phyloP scores from a whole-genome alignment of 495 filamentous ascomycete species.

The Stereocaulon alpinum region DNA sequence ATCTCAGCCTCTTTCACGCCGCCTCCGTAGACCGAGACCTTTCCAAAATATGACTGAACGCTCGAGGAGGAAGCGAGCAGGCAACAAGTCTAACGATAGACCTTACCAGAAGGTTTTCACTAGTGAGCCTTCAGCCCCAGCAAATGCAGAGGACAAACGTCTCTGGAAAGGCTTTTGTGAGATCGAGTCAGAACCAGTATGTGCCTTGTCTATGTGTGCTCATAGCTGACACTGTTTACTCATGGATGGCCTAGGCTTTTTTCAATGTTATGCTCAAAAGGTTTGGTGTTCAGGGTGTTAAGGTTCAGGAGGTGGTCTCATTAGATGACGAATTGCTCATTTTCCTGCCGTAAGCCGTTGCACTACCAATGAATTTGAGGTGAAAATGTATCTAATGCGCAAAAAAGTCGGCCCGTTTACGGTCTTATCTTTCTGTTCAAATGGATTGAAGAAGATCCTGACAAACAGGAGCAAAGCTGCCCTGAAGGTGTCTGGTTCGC shows the following conservation, averaged over 20 bases:
- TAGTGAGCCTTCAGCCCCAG: conserved; percentile 30
- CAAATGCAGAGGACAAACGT: conserved; percentile 34
- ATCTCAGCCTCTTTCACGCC: neutral
- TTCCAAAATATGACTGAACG: conserved; percentile 28
- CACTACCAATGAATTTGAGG: neutral
- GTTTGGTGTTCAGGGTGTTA: conserved; percentile 63
- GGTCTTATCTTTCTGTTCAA: conserved; percentile 78
- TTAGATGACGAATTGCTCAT: conserved; percentile 59
- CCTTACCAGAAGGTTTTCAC: conserved; percentile 15
- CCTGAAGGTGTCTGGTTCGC: conserved; percentile 82
- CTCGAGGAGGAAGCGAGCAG: conserved; percentile 30
- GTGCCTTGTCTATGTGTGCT: conserved; percentile 14
- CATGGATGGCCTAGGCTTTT: conserved; percentile 43
- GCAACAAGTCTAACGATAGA: conserved; percentile 10
- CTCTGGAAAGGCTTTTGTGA: conserved; percentile 75
- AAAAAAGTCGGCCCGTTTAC: conserved; percentile 54
- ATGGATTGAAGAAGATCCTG: conserved; percentile 50
- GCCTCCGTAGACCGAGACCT: too few relatives aligned
- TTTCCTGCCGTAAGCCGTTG: conserved; percentile 47
- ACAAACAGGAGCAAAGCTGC: conserved; percentile 47
- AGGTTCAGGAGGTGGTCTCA: conserved; percentile 67
- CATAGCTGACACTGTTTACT: conserved; percentile 9
- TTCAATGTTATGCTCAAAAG: conserved; percentile 77
- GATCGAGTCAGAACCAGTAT: conserved; percentile 82
- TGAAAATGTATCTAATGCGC: neutral